phyloP scores from a whole-genome alignment of 257 asterid genomes.

The Solanum tarijense region DNA sequence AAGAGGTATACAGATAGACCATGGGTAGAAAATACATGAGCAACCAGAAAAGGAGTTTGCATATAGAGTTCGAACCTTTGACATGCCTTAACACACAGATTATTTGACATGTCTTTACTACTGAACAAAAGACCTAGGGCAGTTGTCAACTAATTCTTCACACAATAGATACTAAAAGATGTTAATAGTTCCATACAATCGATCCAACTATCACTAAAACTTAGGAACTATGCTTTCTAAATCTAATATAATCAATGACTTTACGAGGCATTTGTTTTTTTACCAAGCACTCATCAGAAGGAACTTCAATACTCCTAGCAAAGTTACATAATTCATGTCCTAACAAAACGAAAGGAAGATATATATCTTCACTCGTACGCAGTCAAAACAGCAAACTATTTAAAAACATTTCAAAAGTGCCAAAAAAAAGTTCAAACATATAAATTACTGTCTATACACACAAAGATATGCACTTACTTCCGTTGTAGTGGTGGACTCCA shows the following conservation, averaged over 20 bases:
- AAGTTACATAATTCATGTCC: not conserved
- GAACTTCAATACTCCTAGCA: not conserved
- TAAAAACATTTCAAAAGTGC: not conserved
- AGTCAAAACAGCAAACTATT: not conserved
- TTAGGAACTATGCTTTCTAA: not conserved
- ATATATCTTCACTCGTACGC: not conserved
- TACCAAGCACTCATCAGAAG: not conserved
- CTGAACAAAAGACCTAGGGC: not conserved
- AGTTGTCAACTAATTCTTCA: not conserved
- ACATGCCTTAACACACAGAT: not conserved
- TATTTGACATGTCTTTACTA: not conserved
- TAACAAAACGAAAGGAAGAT: not conserved
- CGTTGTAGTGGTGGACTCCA: conserved; percentile 67
- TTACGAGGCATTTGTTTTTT: not conserved
- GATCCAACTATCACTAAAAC: not conserved
- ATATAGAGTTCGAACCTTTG: not conserved
- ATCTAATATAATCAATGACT: not conserved
- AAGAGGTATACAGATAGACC: not conserved
- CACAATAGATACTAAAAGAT: not conserved
- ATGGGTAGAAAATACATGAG: not conserved
- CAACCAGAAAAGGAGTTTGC: not conserved
- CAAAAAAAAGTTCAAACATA: not conserved
- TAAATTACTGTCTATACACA: not conserved
- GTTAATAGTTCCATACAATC: not conserved
- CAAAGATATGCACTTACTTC: conserved; percentile 34